Evolutionary conservation across 2,329 filamentous ascomycete species (phyloP), one percentile per base, ranked within the genome.

Genomic region (Beauveria scarabaeidicola): DNA sequence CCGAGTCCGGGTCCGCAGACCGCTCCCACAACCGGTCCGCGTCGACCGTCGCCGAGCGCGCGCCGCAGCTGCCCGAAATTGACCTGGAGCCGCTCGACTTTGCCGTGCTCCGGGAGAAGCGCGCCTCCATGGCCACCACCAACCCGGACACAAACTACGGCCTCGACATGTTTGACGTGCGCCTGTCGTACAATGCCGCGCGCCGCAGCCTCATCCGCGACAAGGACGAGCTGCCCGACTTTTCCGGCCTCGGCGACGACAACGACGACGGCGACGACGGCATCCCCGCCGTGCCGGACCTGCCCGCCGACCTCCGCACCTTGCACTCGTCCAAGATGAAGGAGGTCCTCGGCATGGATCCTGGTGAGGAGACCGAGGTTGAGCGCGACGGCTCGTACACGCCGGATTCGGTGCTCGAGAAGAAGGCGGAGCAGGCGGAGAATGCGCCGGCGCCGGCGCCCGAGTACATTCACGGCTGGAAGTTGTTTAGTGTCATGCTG

Each of bases 401-500:
- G 41, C 51, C 58, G 19, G 58, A 60, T 17, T 60, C 58, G 51
- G 47, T 61, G 23, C 36, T 62, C 13, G 15, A 36, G 29, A 63
- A 64, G 17, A 57, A 32, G 21, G 53, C 65, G 8, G 56, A 46
- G 11, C 21, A 38, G 48, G 48, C 21, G n/a, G 46, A 50, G 25
- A 11, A n/a, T n/a, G n/a, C 5, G 11, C 10, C 29, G 29, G 29
- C n/a, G n/a, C n/a, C 10, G n/a, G 19, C 13, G 46, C 46, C 25
- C 1, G 58, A 64, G 46, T 67, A 65, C 57, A 47, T 70, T 5
- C 62, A 57, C 5, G 68, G 69, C 7, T 70, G 65, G 66, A 72
- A 69, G 52, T 66, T 75, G 32, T 64, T 68, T 54, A 67, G 73
- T 27, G 67, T 72, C 51, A 71, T 77, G 61, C 62, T 62, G 19